phyloP scores from a whole-genome alignment of 768 basidiomycete genomes.

The Tephrocybe sp. region DNA sequence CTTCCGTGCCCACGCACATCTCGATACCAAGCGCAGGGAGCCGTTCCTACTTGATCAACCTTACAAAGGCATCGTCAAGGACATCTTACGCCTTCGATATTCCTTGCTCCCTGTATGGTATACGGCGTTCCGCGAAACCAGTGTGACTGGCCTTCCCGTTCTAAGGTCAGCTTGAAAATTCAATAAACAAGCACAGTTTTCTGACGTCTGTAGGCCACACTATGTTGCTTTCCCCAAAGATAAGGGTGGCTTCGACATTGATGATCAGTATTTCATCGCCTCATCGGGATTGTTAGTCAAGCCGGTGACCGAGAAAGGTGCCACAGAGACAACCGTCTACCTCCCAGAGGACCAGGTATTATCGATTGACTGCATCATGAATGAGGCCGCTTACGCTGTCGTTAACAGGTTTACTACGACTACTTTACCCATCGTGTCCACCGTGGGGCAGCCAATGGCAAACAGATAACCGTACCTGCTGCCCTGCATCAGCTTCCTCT shows the following conservation, averaged over 20 bases:
- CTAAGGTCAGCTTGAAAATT: constrained; percentile 54
- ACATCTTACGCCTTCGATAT: constrained; percentile 81
- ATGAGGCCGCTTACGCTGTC: neutral
- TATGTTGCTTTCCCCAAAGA: constrained; percentile 94
- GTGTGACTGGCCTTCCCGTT: constrained; percentile 78
- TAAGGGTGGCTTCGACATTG: constrained; percentile 78
- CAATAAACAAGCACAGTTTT: neutral
- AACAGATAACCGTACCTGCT: constrained; percentile 72
- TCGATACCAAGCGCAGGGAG: constrained; percentile 97
- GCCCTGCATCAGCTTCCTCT: constrained; percentile 81
- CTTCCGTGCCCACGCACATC: constrained; percentile 98
- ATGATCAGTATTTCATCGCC: constrained; percentile 94
- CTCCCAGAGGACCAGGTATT: constrained; percentile 81
- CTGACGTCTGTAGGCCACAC: constrained; percentile 70
- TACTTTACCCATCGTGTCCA: constrained; percentile 77
- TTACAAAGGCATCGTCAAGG: constrained; percentile 78
- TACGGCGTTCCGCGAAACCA: constrained; percentile 92
- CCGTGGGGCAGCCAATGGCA: constrained; percentile 64
- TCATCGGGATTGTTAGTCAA: constrained; percentile 87
- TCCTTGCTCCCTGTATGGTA: constrained; percentile 93
- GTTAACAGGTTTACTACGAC: constrained; percentile 83
- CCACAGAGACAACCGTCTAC: constrained; percentile 71
- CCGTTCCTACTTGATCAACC: constrained; percentile 92
- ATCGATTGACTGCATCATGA: neutral
- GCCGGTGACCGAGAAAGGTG: constrained; percentile 79